Base-by-base conservation (phyloP, 2,329 filamentous ascomycete species). In the Arthrobotrys sinensis region DNA sequence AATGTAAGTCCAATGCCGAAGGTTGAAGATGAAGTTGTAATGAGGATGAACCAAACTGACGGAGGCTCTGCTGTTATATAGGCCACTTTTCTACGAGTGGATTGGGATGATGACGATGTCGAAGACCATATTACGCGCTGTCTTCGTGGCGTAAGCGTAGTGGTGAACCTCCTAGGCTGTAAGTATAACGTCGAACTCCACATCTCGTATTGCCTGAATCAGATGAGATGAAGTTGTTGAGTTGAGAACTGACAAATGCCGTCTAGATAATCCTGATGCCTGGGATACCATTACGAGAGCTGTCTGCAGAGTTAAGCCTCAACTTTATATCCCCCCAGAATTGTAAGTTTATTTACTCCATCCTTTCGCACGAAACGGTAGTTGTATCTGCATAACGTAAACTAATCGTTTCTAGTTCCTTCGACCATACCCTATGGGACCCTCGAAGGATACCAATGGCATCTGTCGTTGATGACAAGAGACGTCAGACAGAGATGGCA, bases 261-360 rank as follows among this genome's bases (percentile, higher is more conserved):
- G 34, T 46, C 43, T 34, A 78, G 75, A 78, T 16, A 68, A 78
- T 50, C 75, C 75, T 67, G 67, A 68, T 68, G 67, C 67, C 45
- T 78, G 75, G 75, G 75, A 68, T 19, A 34, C 46, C 28, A 45
- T 78, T 24, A 78, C 75, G 14, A 78, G 62, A 72, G 75, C 75
- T 14, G 75, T 78, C 14, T 78, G 75, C 45, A 50, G 52, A 34
- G 62, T 67, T 64, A 78, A 78, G 63, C 75, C 75, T 46, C 67
- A 72, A 40, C 75, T 78, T 16, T 78, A 78, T 38, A 78, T 78
- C 32, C 75, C 75, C 48, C 75, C 75, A 28, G 75, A 78, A n/a
- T 78, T 78, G 75, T 78, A 72, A 78, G 75, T 67, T 64, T n/a
- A 48, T 32, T 36, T 66, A n/a, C 16, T 57, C 36, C 19, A 43